These are phyloP conservation scores for Trichoderma endophyticum DNA, from an alignment of 2,329 filamentous ascomycete species.

Conservation along the genomic window DNA sequence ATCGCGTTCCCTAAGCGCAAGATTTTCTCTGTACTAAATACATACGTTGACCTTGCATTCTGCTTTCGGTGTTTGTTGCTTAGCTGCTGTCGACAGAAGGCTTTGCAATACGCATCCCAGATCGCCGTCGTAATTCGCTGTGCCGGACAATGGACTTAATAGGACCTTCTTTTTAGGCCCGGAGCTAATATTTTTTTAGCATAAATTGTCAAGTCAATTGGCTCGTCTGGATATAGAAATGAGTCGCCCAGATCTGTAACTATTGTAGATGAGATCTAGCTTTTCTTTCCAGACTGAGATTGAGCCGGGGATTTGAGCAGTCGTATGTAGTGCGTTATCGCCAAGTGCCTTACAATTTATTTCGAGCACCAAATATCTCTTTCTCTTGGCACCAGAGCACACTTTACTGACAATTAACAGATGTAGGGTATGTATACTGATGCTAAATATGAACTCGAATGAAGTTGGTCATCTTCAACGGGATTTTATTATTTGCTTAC, in stretches of 20 bases:
- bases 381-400: not conserved
- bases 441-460: not conserved
- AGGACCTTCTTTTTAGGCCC: slow-evolving; percentile 4
- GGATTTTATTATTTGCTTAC: not conserved
- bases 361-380: not conserved
- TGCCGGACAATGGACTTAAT: slow-evolving; percentile 19
- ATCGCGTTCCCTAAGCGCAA: slow-evolving; percentile 27
- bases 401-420: not conserved
- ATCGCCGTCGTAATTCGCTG: slow-evolving; percentile 30
- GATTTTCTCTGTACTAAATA: slow-evolving; percentile 27
- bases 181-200: slow-evolving; percentile 26
- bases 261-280: slow-evolving; percentile 48
- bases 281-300: slow-evolving; percentile 25
- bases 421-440: not conserved
- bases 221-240: slow-evolving; percentile 45
- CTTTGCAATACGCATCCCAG: slow-evolving; percentile 42
- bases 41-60: slow-evolving; percentile 30
- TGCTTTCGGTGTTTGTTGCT: slow-evolving; percentile 27
- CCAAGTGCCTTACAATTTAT: not conserved
- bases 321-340: slow-evolving; percentile 55
- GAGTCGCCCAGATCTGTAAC: slow-evolving; percentile 58
- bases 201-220: slow-evolving; percentile 43
- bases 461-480: not conserved
- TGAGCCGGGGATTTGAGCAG: slow-evolving; percentile 48
- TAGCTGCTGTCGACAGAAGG: slow-evolving; percentile 26